These are phyloP conservation scores for Chytriomyces confervae DNA, from an alignment of 192 early-diverging fungal genomes.

Conservation along the genomic window DNA sequence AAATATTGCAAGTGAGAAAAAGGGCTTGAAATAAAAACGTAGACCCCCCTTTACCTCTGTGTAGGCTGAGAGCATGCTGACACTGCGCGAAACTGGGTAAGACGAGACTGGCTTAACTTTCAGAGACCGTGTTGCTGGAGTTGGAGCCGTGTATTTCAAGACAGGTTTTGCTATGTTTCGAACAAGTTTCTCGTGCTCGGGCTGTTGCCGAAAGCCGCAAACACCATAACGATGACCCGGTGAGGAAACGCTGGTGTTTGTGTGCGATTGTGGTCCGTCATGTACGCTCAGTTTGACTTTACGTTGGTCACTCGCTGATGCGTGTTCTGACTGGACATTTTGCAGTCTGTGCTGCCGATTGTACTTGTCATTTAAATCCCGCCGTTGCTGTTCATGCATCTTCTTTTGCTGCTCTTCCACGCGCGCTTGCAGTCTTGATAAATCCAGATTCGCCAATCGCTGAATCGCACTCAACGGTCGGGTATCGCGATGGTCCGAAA, in stretches of 20 bases:
- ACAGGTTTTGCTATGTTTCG: not conserved
- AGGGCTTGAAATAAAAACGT: no score
- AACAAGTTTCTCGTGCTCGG: not conserved
- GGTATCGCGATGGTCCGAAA: no score
- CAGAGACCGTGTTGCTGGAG: not conserved
- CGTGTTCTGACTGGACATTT: not conserved
- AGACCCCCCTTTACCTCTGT: no score
- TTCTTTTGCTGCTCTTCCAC: not conserved
- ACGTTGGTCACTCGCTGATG: not conserved
- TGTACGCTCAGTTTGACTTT: no score
- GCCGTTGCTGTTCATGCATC: not conserved
- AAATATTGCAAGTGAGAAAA: no score
- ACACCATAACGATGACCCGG: no score
- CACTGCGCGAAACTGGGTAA: no score
- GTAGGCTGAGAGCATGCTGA: no score
- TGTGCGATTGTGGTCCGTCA: no score
- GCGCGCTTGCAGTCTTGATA: constrained; percentile 1
- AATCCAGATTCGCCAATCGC: constrained; percentile 16
- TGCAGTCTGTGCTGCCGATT: not conserved
- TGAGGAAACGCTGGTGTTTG: no score
- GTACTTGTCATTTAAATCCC: not conserved
- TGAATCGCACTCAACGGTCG: constrained; percentile 11
- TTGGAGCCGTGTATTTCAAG: not conserved
- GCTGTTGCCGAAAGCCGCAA: not conserved
- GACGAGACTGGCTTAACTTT: no score